phyloP scores from a whole-genome alignment of 768 basidiomycete species.

The Panus rudis region DNA sequence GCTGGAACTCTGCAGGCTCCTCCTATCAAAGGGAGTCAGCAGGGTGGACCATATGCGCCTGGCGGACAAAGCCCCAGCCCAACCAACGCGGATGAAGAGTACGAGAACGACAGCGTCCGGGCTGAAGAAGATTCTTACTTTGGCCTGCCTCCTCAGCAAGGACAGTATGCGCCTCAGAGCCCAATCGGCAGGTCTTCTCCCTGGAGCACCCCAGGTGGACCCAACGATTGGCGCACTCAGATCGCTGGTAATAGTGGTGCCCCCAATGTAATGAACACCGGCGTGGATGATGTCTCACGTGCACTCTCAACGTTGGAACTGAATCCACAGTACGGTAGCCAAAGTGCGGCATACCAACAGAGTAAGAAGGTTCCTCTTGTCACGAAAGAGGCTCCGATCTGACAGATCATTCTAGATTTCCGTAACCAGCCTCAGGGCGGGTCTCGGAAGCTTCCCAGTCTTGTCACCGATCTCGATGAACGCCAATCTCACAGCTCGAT shows the following conservation, averaged over 20 bases:
- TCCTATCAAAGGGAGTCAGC: conserved; percentile 30
- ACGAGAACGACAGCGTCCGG: conserved; percentile 44
- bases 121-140: conserved; percentile 54
- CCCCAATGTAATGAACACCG: too few relatives aligned
- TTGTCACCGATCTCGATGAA: conserved; percentile 59
- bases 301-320: conserved; percentile 69
- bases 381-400: not conserved
- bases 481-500: conserved; percentile 44
- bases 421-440: conserved; percentile 33
- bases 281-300: conserved; percentile 69
- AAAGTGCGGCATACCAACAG: conserved; percentile 22
- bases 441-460: conserved; percentile 42
- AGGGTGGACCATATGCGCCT: conserved; percentile 18
- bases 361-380: conserved; percentile 58
- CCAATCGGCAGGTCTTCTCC: conserved; percentile 59
- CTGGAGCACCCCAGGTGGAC: conserved; percentile 44
- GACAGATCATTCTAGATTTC: conserved; percentile 23
- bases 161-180: conserved; percentile 41
- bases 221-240: conserved; percentile 52
- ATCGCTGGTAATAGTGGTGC: conserved; percentile 25
- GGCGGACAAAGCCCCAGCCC: conserved; percentile 36
- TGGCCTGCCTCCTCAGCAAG: conserved; percentile 33
- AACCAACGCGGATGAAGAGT: conserved; percentile 52
- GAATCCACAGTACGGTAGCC: conserved; percentile 25
- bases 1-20: conserved; percentile 66